phyloP scores from a whole-genome alignment of 345 rosid species.

The Ceriops tagal region DNA sequence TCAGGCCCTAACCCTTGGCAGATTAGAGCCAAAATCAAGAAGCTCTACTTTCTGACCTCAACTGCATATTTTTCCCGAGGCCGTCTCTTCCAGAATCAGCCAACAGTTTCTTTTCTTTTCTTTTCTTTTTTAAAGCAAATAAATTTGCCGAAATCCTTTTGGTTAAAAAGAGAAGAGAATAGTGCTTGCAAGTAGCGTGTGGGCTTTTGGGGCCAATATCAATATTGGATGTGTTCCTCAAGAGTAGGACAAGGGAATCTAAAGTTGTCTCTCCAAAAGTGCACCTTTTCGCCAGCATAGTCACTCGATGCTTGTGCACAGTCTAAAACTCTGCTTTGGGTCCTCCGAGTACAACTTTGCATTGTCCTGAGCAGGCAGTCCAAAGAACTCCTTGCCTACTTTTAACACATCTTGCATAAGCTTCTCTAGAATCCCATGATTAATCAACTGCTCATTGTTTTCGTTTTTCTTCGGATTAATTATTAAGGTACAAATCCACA shows the following conservation, averaged over 20 bases:
- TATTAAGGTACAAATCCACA: neutral
- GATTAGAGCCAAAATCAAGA: slow-evolving; percentile 26
- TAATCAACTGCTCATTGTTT: slow-evolving; percentile 5
- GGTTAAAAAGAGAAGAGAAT: neutral
- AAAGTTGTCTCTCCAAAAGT: slow-evolving; percentile 17
- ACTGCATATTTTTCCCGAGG: slow-evolving; percentile 17
- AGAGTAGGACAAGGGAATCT: slow-evolving; percentile 23
- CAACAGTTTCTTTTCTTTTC: neutral
- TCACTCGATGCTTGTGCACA: slow-evolving; percentile 20
- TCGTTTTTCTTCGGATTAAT: neutral
- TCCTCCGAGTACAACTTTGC: slow-evolving; percentile 19
- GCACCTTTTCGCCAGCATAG: slow-evolving; percentile 18
- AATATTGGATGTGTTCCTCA: slow-evolving; percentile 8
- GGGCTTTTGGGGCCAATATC: slow-evolving; percentile 21
- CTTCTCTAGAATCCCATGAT: slow-evolving; percentile 23
- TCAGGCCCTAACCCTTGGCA: slow-evolving; percentile 37
- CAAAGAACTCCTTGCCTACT: slow-evolving; percentile 20
- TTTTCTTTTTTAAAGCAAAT: neutral
- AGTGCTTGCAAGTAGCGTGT: neutral
- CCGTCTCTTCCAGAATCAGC: slow-evolving; percentile 18
- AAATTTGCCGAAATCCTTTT: neutral
- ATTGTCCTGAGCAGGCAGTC: slow-evolving; percentile 15
- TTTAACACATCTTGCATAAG: slow-evolving; percentile 13
- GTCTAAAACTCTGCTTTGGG: slow-evolving; percentile 18
- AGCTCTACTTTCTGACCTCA: slow-evolving; percentile 33